Evolutionary conservation across 2,329 filamentous ascomycete genomes (phyloP).

Genomic region (Sclerotinia sclerotiorum): DNA sequence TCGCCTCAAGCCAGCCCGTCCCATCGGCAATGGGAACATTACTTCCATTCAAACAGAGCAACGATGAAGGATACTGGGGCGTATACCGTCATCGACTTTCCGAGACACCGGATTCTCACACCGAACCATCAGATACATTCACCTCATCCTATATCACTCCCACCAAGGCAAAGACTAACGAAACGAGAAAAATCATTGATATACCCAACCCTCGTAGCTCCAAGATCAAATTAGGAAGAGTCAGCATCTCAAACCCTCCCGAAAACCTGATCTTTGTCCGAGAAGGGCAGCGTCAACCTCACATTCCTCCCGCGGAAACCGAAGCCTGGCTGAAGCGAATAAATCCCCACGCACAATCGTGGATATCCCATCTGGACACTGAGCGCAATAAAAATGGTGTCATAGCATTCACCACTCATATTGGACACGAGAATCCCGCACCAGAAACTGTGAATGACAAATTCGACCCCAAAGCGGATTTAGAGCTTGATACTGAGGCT

Average conservation of each 20-base stretch:
- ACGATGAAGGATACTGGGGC: slow-evolving; percentile 31
- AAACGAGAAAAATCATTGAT: slow-evolving; percentile 4
- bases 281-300: slow-evolving; percentile 28
- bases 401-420: slow-evolving; percentile 26
- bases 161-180: slow-evolving; percentile 7
- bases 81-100: slow-evolving; percentile 30
- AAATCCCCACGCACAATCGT: slow-evolving; percentile 26
- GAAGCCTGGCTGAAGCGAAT: slow-evolving; percentile 26
- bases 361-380: slow-evolving; percentile 27
- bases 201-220: background rate
- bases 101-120: slow-evolving; percentile 26
- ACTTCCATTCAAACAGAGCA: slow-evolving; percentile 24
- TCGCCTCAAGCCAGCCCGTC: slow-evolving; percentile 26
- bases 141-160: slow-evolving; percentile 26
- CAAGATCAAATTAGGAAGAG: slow-evolving; percentile 9
- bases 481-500: slow-evolving; percentile 9
- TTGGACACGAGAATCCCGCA: slow-evolving; percentile 27
- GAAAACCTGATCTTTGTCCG: slow-evolving; percentile 30
- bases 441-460: background rate
- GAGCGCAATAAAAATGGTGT: slow-evolving; percentile 28
- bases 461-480: background rate
- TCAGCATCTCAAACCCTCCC: slow-evolving; percentile 25
- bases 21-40: slow-evolving; percentile 27
- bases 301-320: slow-evolving; percentile 26
- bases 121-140: slow-evolving; percentile 26